These are phyloP conservation scores for Coemansia sp. DNA, from an alignment of 371 early-diverging fungal genomes.

Conservation along the genomic window DNA sequence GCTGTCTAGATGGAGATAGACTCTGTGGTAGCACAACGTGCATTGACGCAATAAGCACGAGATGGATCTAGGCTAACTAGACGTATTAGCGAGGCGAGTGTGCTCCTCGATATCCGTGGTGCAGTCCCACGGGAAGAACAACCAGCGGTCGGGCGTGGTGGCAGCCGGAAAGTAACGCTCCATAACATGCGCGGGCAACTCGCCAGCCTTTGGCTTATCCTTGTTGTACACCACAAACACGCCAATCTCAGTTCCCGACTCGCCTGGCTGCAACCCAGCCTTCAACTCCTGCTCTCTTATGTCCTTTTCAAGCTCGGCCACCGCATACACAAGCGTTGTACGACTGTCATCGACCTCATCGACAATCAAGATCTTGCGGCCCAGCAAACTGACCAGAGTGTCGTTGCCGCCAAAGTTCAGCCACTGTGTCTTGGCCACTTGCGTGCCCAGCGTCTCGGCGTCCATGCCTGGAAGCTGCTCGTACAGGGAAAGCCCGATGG, in stretches of 20 bases:
- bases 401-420: slow-evolving; percentile 67
- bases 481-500: slow-evolving; percentile 73
- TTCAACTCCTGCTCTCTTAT: slow-evolving; percentile 57
- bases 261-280: slow-evolving; percentile 56
- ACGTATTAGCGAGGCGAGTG: slow-evolving; percentile 55
- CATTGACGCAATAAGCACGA: background rate
- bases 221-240: slow-evolving; percentile 78
- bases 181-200: slow-evolving; percentile 63
- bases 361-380: slow-evolving; percentile 70
- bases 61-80: slow-evolving; percentile 13
- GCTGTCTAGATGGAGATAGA: too few species aligned
- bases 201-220: slow-evolving; percentile 67
- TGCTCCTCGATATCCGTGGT: slow-evolving; percentile 70
- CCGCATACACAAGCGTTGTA: slow-evolving; percentile 69
- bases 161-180: slow-evolving; percentile 67
- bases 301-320: slow-evolving; percentile 68
- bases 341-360: slow-evolving; percentile 81
- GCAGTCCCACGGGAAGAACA: slow-evolving; percentile 74
- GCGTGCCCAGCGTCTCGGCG: slow-evolving; percentile 54
- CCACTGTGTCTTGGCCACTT: slow-evolving; percentile 80
- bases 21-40: background rate
- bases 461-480: slow-evolving; percentile 59
- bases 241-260: slow-evolving; percentile 66
- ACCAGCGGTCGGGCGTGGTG: slow-evolving; percentile 74
- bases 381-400: slow-evolving; percentile 60